phyloP scores from a whole-genome alignment of 495 filamentous ascomycete genomes.

The Aspergillus ostianus region DNA sequence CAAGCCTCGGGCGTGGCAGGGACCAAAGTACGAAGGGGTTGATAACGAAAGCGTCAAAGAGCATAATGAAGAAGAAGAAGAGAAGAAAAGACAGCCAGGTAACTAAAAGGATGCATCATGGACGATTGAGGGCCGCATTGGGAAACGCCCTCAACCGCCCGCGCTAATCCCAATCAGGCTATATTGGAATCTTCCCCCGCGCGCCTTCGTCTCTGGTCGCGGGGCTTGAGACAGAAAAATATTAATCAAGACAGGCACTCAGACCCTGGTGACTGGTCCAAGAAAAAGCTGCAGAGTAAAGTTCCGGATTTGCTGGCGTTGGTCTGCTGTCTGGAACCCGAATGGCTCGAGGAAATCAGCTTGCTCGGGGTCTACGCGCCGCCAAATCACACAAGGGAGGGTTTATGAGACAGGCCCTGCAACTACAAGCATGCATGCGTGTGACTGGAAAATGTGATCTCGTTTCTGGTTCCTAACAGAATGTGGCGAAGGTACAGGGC shows the following conservation, averaged over 20 bases:
- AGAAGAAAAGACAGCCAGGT: no score
- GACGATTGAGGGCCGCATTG: not conserved
- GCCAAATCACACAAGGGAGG: not conserved
- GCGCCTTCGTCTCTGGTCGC: not conserved
- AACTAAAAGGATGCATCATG: no score
- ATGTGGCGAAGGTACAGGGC: not conserved
- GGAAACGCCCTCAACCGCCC: not conserved
- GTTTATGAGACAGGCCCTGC: conserved; percentile 1
- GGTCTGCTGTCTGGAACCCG: not conserved
- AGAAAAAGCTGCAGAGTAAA: conserved; percentile 1
- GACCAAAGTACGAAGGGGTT: not conserved
- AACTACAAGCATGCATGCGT: conserved; percentile 5
- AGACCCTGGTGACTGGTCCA: no score
- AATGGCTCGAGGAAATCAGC: not conserved
- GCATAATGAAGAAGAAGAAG: not conserved
- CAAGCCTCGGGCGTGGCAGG: not conserved
- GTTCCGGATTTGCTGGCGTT: conserved; percentile 6
- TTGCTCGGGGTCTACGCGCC: not conserved
- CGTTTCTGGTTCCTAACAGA: not conserved
- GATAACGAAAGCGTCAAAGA: not conserved
- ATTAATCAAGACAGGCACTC: no score
- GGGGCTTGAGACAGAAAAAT: conserved; percentile 1
- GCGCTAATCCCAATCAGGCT: conserved; percentile 3
- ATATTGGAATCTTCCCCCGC: conserved; percentile 4
- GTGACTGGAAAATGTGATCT: conserved; percentile 14